A percentile compares a stretch with the other conserved stretches of the same genome.
Conservation (phyloP, 1,284 basidiomycete genomes). For the Veloporphyrellus conicus region DNA sequence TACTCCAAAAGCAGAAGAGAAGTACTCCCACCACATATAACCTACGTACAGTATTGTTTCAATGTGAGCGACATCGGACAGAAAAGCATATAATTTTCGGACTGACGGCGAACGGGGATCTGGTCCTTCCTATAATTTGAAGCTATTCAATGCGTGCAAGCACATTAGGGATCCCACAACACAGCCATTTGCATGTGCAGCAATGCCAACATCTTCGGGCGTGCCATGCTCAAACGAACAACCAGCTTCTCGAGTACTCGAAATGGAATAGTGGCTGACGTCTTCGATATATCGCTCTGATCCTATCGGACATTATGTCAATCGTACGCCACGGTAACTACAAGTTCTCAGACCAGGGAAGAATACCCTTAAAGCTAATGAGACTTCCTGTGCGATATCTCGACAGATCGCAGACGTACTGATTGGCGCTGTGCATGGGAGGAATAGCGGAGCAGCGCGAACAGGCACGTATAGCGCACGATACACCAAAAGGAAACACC, state of each 20-base stretch:
- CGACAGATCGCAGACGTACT: too few relatives aligned
- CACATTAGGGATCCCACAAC: background rate
- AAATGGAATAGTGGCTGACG: background rate
- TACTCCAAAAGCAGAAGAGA: constrained; percentile 35
- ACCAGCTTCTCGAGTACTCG: background rate
- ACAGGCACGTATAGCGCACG: too few relatives aligned
- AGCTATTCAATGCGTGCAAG: background rate
- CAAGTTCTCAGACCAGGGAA: too few relatives aligned
- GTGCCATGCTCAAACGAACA: background rate
- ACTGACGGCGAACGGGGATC: constrained; percentile 40
- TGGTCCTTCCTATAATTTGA: constrained; percentile 39
- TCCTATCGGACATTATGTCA: too few relatives aligned
- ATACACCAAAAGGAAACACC: too few relatives aligned
- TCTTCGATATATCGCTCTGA: too few relatives aligned
- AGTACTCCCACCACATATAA: constrained; percentile 51
- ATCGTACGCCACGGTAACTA: too few relatives aligned
- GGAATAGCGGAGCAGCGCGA: too few relatives aligned
- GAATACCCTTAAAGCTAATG: too few relatives aligned
- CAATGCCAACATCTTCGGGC: background rate
- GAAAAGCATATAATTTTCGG: background rate
- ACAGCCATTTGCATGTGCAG: background rate
- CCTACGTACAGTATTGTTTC: constrained; percentile 29
- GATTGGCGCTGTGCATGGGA: too few relatives aligned
- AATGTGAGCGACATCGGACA: constrained; percentile 2
- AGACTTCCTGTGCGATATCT: too few relatives aligned